These are phyloP conservation scores for Cydonia oblonga DNA, from an alignment of 331 rosid genomes.

Conservation along the genomic window DNA sequence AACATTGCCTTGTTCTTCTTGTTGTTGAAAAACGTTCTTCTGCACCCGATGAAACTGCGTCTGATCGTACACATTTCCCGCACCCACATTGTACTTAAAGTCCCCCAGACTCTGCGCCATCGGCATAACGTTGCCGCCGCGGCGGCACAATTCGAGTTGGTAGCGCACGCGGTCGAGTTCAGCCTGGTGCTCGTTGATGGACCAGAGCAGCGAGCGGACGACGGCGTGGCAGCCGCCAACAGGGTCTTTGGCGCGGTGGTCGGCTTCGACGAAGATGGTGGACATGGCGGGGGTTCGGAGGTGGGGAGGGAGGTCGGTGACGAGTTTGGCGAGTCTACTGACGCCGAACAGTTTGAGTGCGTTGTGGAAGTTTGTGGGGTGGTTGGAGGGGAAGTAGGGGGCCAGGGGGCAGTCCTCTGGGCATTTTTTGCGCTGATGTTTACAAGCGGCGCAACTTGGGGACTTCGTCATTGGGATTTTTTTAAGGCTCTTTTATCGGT, in stretches of 20 bases:
- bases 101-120: too few relatives aligned
- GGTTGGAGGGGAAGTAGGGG: constrained; percentile 11
- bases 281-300: neutral
- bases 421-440: constrained; percentile 18
- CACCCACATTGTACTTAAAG: too few relatives aligned
- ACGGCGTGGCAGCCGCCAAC: constrained; percentile 9
- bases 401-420: constrained; percentile 8
- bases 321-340: constrained; percentile 2
- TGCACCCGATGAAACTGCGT: neutral
- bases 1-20: neutral
- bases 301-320: neutral
- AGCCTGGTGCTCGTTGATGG: neutral
- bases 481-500: neutral
- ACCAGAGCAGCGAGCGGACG: neutral
- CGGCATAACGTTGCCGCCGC: neutral
- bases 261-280: constrained; percentile 5
- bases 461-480: neutral
- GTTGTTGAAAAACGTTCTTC: neutral
- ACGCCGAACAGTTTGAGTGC: constrained; percentile 13
- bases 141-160: neutral
- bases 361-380: neutral
- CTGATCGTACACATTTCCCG: neutral
- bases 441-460: constrained; percentile 21
- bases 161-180: neutral
- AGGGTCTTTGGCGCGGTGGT: constrained; percentile 16